These are phyloP conservation scores for Chlorella variabilis DNA, from an alignment of 163 green algal genomes.

Conservation along the genomic window DNA sequence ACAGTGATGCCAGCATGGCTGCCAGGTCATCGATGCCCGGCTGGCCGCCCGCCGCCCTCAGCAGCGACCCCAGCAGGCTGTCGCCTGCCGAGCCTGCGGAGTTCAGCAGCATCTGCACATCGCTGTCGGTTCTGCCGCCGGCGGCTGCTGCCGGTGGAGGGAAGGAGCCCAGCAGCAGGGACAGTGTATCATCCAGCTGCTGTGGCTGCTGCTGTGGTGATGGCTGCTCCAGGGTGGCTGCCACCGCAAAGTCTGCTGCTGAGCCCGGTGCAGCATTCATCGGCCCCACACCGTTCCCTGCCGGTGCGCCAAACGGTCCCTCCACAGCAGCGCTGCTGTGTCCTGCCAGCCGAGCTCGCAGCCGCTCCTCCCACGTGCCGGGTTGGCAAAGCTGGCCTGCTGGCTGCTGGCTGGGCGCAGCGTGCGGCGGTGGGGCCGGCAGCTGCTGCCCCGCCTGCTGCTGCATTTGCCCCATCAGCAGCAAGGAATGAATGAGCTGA, in stretches of 20 bases:
- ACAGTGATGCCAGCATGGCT: not conserved
- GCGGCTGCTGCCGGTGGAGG: not conserved
- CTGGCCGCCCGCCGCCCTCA: not conserved
- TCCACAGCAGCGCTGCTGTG: too few relatives aligned
- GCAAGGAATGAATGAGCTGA: too few relatives aligned
- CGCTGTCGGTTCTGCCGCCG: not conserved
- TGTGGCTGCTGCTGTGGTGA: too few relatives aligned
- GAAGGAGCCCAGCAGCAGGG: conserved; percentile 8
- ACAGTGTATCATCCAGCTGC: not conserved
- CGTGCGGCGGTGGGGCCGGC: too few relatives aligned
- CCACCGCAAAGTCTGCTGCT: not conserved
- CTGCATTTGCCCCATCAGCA: too few relatives aligned
- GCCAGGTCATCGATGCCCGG: not conserved
- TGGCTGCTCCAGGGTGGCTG: too few relatives aligned
- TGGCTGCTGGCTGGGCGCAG: not conserved
- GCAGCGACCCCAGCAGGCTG: conserved; percentile 8
- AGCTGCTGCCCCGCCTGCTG: too few relatives aligned
- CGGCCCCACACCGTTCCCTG: too few relatives aligned
- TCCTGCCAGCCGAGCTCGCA: not conserved
- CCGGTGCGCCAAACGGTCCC: not conserved
- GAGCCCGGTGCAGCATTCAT: not conserved
- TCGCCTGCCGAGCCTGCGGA: not conserved
- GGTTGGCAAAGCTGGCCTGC: not conserved
- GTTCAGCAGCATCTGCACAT: not conserved
- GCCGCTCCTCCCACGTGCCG: not conserved